A percentile compares a stretch with the other conserved stretches of the same genome.
Evolutionary conservation across 202 grass and related monocot species (phyloP).

Genomic region (Hordeum pubiflorum): DNA sequence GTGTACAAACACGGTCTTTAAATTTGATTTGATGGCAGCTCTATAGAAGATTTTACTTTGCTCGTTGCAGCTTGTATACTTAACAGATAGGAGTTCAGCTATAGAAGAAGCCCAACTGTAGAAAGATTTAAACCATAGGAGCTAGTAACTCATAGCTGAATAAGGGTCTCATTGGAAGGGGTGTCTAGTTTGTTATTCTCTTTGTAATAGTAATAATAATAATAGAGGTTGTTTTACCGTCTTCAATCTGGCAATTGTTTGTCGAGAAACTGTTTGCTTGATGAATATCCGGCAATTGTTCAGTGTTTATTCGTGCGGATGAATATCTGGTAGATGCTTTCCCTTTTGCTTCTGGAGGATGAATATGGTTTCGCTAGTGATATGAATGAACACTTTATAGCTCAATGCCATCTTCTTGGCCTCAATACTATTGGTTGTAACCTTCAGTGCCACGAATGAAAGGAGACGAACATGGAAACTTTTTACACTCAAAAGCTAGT

Average conservation of each 20-base stretch:
- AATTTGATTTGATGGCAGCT: slow-evolving; percentile 12
- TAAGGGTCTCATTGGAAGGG: slow-evolving; percentile 34
- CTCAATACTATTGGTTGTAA: no score
- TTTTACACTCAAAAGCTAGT: no score
- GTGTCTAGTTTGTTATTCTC: not conserved
- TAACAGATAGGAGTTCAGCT: slow-evolving; percentile 24
- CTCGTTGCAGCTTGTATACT: slow-evolving; percentile 38
- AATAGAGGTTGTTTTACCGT: slow-evolving; percentile 21
- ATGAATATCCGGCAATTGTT: not conserved
- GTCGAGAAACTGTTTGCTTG: slow-evolving; percentile 19
- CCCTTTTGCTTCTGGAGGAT: no score
- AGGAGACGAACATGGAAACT: no score
- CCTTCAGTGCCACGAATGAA: no score
- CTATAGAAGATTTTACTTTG: slow-evolving; percentile 28
- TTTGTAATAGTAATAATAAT: slow-evolving; percentile 14
- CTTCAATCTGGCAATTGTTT: slow-evolving; percentile 18
- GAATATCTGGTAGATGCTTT: no score
- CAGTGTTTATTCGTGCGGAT: no score
- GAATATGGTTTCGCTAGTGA: no score
- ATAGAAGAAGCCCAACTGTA: slow-evolving; percentile 42
- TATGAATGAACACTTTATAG: no score
- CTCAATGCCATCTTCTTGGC: no score
- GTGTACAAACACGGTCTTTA: slow-evolving; percentile 27
- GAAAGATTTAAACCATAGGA: slow-evolving; percentile 38
- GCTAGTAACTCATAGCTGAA: slow-evolving; percentile 38